Conservation (phyloP, 176 grass and related monocot genomes). For the Tillandsia leiboldiana region DNA sequence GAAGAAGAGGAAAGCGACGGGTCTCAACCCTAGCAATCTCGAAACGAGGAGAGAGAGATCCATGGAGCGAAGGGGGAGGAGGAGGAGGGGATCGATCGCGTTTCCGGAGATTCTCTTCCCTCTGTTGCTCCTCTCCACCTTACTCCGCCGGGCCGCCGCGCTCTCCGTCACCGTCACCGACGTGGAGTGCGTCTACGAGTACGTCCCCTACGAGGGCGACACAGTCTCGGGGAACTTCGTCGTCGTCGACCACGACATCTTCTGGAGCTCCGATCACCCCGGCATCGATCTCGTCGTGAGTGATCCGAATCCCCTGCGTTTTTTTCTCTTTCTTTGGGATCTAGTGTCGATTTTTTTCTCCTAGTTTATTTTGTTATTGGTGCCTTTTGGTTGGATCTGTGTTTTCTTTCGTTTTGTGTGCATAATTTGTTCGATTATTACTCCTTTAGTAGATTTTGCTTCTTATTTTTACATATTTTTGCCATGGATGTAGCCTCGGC, state of each 20-base stretch:
- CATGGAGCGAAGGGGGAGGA: slow-evolving; percentile 18
- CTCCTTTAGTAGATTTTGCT: not conserved
- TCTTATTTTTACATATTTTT: not conserved
- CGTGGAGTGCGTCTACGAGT: slow-evolving; percentile 93
- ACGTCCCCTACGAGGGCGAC: slow-evolving; percentile 91
- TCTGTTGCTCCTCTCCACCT: slow-evolving; percentile 21
- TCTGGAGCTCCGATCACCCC: slow-evolving; percentile 95
- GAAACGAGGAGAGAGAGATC: not conserved
- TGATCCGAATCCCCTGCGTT: not conserved
- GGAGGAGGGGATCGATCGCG: not conserved
- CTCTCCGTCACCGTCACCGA: slow-evolving; percentile 85
- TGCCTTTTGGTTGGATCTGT: slow-evolving; percentile 22
- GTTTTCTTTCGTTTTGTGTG: not conserved
- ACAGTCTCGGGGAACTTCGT: slow-evolving; percentile 94
- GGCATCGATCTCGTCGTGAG: slow-evolving; percentile 85
- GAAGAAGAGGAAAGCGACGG: not conserved
- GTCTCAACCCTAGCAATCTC: not conserved
- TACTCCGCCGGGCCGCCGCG: slow-evolving; percentile 23
- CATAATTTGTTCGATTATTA: slow-evolving; percentile 2
- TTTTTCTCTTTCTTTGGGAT: not conserved
- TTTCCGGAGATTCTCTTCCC: slow-evolving; percentile 23
- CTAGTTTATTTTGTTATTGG: not conserved
- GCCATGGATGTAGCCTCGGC: too few relatives aligned
- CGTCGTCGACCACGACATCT: slow-evolving; percentile 96
- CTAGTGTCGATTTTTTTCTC: not conserved